Conservation (phyloP, 306 rosid species). For the Vigna reflexopilosa region DNA sequence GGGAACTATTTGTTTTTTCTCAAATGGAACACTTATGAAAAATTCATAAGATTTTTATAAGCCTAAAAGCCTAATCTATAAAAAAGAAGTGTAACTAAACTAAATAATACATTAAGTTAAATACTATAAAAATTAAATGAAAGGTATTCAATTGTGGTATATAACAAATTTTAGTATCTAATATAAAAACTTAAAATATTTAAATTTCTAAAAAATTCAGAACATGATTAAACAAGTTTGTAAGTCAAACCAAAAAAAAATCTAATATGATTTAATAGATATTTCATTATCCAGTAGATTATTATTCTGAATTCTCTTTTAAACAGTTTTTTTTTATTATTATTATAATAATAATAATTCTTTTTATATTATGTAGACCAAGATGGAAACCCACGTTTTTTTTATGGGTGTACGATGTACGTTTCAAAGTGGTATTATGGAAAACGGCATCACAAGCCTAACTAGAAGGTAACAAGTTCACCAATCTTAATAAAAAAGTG, state of each 20-base stretch:
- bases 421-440: not conserved
- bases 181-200: too few species aligned
- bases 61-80: not conserved
- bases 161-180: too few species aligned
- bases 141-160: too few species aligned
- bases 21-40: too few species aligned
- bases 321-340: too few species aligned
- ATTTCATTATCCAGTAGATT: not conserved
- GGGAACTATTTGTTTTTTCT: not conserved
- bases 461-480: not conserved
- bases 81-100: not conserved
- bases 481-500: not conserved
- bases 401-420: constrained; percentile 23
- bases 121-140: too few species aligned
- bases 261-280: not conserved
- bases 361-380: constrained; percentile 1
- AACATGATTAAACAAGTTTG: too few species aligned
- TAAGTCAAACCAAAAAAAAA: too few species aligned
- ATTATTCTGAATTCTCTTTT: not conserved
- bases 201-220: too few species aligned
- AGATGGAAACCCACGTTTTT: constrained; percentile 28
- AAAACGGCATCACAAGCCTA: constrained; percentile 3
- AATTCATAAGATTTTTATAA: not conserved
- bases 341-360: too few species aligned
- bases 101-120: too few species aligned